phyloP scores from a whole-genome alignment of 169 alveolate genomes.

The Plasmodium falciparum region DNA sequence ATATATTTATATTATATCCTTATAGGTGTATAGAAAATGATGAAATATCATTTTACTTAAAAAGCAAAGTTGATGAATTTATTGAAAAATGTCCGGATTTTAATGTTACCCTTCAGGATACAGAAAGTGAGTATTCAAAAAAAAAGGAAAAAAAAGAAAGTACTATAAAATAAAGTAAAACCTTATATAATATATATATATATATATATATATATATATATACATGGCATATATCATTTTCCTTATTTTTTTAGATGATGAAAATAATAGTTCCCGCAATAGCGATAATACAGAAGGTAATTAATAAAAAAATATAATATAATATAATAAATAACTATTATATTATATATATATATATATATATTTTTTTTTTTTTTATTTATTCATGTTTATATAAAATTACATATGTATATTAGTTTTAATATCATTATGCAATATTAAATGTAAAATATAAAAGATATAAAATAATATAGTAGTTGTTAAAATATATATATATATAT shows the following conservation, averaged over 20 bases:
- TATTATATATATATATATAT: not conserved
- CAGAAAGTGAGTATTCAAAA: slow-evolving; percentile 26
- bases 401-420: slow-evolving; percentile 2
- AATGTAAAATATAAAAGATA: not conserved
- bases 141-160: not conserved
- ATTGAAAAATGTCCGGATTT: slow-evolving; percentile 43
- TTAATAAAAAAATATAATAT: slow-evolving; percentile 3
- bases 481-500: not conserved
- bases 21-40: slow-evolving; percentile 74
- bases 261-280: slow-evolving; percentile 38
- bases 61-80: slow-evolving; percentile 70
- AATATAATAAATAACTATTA: not conserved
- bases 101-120: slow-evolving; percentile 25
- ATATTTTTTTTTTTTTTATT: too few relatives aligned
- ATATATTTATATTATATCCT: not conserved
- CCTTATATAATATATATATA: not conserved
- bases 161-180: not conserved
- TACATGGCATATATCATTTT: not conserved
- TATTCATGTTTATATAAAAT: not conserved
- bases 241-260: slow-evolving; percentile 23
- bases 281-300: slow-evolving; percentile 72
- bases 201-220: not conserved
- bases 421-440: slow-evolving; percentile 6
- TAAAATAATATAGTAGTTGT: slow-evolving; percentile 13
- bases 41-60: slow-evolving; percentile 53